These are phyloP conservation scores for Aquilaria malaccensis DNA, from an alignment of 345 rosid species.

Conservation along the genomic window DNA sequence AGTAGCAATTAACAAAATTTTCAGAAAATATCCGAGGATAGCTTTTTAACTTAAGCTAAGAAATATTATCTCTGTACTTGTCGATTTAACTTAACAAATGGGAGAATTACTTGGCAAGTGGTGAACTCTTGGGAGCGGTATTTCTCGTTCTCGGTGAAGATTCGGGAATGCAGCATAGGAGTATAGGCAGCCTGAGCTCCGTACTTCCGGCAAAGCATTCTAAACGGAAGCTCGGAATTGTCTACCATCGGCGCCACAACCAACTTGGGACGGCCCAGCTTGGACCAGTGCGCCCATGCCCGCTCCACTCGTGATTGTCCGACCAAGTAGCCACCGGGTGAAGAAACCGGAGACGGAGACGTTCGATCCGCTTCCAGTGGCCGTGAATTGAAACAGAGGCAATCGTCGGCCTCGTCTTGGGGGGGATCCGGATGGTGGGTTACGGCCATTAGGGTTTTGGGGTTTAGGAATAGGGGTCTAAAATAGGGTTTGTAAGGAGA, in stretches of 20 bases:
- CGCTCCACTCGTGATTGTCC: slow-evolving; percentile 44
- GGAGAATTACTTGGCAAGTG: slow-evolving; percentile 58
- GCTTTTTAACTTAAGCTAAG: too few relatives aligned
- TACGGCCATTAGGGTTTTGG: slow-evolving; percentile 29
- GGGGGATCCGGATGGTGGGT: slow-evolving; percentile 22
- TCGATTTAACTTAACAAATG: not conserved
- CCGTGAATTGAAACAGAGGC: slow-evolving; percentile 22
- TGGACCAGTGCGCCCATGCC: slow-evolving; percentile 87
- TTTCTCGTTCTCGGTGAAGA: slow-evolving; percentile 71
- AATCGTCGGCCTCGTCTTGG: slow-evolving; percentile 23
- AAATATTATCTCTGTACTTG: too few relatives aligned
- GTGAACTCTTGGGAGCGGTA: slow-evolving; percentile 76
- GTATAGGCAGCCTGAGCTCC: slow-evolving; percentile 94
- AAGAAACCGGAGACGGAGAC: slow-evolving; percentile 3
- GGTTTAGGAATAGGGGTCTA: slow-evolving; percentile 8
- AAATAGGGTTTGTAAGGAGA: not conserved
- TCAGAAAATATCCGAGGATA: too few relatives aligned
- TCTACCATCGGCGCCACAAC: slow-evolving; percentile 99
- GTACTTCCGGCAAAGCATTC: slow-evolving; percentile 86
- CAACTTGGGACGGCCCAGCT: slow-evolving; percentile 66
- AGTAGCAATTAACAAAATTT: too few relatives aligned
- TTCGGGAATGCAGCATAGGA: slow-evolving; percentile 91
- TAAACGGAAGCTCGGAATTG: slow-evolving; percentile 92
- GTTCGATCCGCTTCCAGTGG: slow-evolving; percentile 17
- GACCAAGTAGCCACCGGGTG: slow-evolving; percentile 27